Evolutionary conservation across 352 stramenopile genomes (phyloP).

Genomic region (Pythium periplocum): DNA sequence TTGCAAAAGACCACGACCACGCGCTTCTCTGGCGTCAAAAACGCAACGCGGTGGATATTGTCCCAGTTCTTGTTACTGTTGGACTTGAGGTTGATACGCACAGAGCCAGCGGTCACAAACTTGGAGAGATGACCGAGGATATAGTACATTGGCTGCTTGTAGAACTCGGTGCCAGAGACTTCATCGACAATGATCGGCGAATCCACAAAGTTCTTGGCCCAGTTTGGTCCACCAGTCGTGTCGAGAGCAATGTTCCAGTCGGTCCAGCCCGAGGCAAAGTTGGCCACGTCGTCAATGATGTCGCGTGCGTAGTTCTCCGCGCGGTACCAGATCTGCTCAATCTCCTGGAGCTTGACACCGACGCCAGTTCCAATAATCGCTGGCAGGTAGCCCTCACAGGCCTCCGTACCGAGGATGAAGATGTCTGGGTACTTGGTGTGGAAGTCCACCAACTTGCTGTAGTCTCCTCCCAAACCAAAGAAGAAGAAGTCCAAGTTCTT

Average conservation of each 20-base stretch:
- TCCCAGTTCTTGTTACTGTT: background rate
- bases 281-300: conserved; percentile 79
- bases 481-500: conserved; percentile 39
- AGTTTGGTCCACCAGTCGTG: conserved; percentile 55
- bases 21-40: conserved; percentile 1
- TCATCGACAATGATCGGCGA: conserved; percentile 59
- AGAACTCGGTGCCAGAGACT: conserved; percentile 42
- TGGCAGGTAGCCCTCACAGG: conserved; percentile 56
- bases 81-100: conserved; percentile 11
- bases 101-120: conserved; percentile 47
- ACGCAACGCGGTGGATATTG: background rate
- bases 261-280: conserved; percentile 65
- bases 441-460: conserved; percentile 34
- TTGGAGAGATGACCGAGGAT: conserved; percentile 65
- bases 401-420: conserved; percentile 78
- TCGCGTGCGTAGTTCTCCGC: conserved; percentile 73
- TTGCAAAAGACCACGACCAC: background rate
- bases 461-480: conserved; percentile 29
- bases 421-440: conserved; percentile 45
- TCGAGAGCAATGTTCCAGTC: conserved; percentile 85
- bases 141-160: conserved; percentile 78
- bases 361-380: conserved; percentile 33
- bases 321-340: conserved; percentile 41
- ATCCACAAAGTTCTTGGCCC: conserved; percentile 53
- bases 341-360: conserved; percentile 31